Evolutionary conservation across 2,329 filamentous ascomycete species (phyloP).

Genomic region (Sporothrix pseudoabietina): DNA sequence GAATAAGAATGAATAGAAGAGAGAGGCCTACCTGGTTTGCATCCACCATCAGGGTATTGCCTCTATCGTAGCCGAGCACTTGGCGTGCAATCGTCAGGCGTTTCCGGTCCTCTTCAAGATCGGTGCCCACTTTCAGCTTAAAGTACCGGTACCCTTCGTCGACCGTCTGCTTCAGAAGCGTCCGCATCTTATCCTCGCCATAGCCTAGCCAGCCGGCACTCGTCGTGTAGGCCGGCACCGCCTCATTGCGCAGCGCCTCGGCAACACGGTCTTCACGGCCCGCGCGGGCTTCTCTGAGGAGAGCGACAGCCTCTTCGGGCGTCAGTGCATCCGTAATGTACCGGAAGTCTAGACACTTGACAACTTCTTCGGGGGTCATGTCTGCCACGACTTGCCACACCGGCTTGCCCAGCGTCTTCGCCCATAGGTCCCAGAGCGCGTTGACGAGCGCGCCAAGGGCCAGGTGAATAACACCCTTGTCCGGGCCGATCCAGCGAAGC

Average conservation of each 20-base stretch:
- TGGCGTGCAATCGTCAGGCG: slow-evolving; percentile 73
- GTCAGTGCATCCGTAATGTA: slow-evolving; percentile 95
- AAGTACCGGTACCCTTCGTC: slow-evolving; percentile 79
- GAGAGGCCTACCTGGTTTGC: slow-evolving; percentile 65
- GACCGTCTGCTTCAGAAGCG: slow-evolving; percentile 71
- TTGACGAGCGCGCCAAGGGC: slow-evolving; percentile 88
- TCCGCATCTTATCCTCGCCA: slow-evolving; percentile 81
- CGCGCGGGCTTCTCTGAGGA: slow-evolving; percentile 60
- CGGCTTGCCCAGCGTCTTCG: slow-evolving; percentile 80
- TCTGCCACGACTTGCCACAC: slow-evolving; percentile 90
- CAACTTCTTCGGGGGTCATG: slow-evolving; percentile 85
- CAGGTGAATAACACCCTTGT: slow-evolving; percentile 92
- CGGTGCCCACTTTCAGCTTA: slow-evolving; percentile 85
- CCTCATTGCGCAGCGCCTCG: slow-evolving; percentile 67
- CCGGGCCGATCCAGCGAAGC: slow-evolving; percentile 89
- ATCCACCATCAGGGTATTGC: slow-evolving; percentile 88
- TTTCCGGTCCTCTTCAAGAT: slow-evolving; percentile 70
- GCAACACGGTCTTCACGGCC: slow-evolving; percentile 63
- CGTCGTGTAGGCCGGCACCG: slow-evolving; percentile 89
- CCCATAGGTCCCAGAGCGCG: slow-evolving; percentile 95
- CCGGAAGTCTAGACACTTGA: slow-evolving; percentile 86
- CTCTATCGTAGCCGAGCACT: slow-evolving; percentile 56
- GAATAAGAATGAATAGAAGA: too few species aligned
- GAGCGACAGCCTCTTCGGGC: slow-evolving; percentile 73
- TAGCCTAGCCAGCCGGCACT: slow-evolving; percentile 92